A percentile compares a stretch with the other conserved stretches of the same genome.
These are phyloP conservation scores for Cystoderma amianthinum DNA, from an alignment of 768 basidiomycete genomes.

Conservation along the genomic window DNA sequence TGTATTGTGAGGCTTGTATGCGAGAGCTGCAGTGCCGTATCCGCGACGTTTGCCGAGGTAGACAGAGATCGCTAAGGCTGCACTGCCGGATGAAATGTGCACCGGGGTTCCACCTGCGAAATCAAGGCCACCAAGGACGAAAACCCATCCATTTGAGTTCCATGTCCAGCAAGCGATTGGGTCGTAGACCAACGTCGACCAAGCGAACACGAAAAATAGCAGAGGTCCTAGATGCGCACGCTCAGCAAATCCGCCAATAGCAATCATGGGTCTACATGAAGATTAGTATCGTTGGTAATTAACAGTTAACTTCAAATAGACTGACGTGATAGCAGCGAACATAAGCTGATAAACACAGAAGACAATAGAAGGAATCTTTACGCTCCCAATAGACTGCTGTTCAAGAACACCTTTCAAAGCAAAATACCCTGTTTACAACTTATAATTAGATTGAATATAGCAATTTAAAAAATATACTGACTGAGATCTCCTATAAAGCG, in stretches of 20 bases:
- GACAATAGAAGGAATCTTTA: constrained; percentile 63
- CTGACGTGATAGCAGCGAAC: constrained; percentile 86
- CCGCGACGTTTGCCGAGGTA: constrained; percentile 90
- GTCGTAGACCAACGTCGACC: constrained; percentile 88
- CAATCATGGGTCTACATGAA: constrained; percentile 42
- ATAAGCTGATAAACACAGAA: constrained; percentile 87
- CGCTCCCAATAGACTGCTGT: constrained; percentile 66
- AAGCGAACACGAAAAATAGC: constrained; percentile 85
- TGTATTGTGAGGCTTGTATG: constrained; percentile 95
- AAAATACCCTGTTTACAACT: constrained; percentile 56
- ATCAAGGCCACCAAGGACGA: constrained; percentile 74
- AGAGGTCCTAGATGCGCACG: constrained; percentile 80
- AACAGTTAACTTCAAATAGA: no score
- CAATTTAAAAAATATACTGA: constrained; percentile 26
- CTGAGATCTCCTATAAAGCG: constrained; percentile 81
- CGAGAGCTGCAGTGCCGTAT: constrained; percentile 84
- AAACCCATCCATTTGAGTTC: constrained; percentile 77
- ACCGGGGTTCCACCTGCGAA: constrained; percentile 97
- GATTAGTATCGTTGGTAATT: no score
- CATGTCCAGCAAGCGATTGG: constrained; percentile 97
- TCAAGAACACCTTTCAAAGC: constrained; percentile 73
- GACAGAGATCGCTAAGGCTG: constrained; percentile 85
- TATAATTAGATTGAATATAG: constrained; percentile 12
- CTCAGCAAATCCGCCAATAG: constrained; percentile 90
- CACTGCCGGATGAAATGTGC: constrained; percentile 91